These are phyloP conservation scores for Tetragonia tetragonoides DNA, from an alignment of 148 eudicot species.

Conservation along the genomic window DNA sequence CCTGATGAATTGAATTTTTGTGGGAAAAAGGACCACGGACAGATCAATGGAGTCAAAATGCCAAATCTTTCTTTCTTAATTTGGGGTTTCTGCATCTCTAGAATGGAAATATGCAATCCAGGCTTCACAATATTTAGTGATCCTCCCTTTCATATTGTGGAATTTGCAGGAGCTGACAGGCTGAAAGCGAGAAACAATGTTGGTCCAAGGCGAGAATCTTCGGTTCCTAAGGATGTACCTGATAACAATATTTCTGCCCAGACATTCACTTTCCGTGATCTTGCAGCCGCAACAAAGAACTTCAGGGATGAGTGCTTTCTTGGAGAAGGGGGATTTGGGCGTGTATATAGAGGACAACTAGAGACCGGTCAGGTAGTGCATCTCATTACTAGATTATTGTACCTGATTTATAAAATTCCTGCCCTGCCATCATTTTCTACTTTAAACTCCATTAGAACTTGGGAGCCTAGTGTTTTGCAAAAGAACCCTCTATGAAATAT, in stretches of 20 bases:
- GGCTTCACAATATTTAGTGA: not conserved
- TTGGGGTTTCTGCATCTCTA: conserved; percentile 7
- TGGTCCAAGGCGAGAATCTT: conserved; percentile 45
- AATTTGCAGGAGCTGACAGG: conserved; percentile 68
- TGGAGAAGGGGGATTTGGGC: conserved; percentile 97
- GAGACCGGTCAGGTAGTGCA: conserved; percentile 62
- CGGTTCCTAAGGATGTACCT: conserved; percentile 43
- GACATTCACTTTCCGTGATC: conserved; percentile 82
- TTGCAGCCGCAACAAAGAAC: conserved; percentile 78
- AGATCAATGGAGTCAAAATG: conserved; percentile 4
- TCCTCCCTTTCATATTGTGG: not conserved
- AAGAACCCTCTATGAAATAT: not conserved
- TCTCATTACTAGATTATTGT: not conserved
- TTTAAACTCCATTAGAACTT: not conserved
- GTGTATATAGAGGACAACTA: conserved; percentile 80
- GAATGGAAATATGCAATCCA: not conserved
- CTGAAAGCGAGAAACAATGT: conserved; percentile 54
- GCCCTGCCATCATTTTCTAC: not conserved
- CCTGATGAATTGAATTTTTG: conserved; percentile 5
- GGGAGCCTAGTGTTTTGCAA: conserved; percentile 1
- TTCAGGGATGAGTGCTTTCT: conserved; percentile 72
- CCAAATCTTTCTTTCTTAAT: conserved; percentile 13
- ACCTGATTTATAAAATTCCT: not conserved
- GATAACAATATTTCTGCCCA: conserved; percentile 64
- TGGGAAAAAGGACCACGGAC: not conserved